A percentile compares a stretch with the other conserved stretches of the same genome.
Conservation (phyloP, 176 grass and related monocot species). For the Oryza punctata region DNA sequence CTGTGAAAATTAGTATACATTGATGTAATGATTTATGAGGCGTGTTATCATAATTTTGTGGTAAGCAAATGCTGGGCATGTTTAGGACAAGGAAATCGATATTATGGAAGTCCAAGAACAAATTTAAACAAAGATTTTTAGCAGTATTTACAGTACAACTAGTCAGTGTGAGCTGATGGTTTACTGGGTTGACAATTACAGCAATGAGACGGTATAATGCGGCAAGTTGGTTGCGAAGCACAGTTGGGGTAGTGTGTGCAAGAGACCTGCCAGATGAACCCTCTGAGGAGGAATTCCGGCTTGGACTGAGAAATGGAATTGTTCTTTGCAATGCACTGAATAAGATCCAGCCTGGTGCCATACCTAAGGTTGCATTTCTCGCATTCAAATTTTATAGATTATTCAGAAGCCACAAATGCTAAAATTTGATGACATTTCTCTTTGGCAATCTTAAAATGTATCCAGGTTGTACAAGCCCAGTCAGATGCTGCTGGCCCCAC, state of each 20-base stretch:
- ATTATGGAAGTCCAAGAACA: not conserved
- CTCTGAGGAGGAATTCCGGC: conserved; percentile 83
- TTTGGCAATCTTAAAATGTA: conserved; percentile 32
- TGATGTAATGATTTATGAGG: not conserved
- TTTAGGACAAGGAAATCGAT: not conserved
- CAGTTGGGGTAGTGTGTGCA: conserved; percentile 62
- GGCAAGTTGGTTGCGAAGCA: conserved; percentile 78
- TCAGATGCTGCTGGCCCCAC: conserved; percentile 49
- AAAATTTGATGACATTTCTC: conserved; percentile 7
- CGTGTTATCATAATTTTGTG: not conserved
- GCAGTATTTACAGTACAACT: not conserved
- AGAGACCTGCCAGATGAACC: conserved; percentile 81
- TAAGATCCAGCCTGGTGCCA: conserved; percentile 60
- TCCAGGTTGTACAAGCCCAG: conserved; percentile 68
- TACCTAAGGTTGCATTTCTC: conserved; percentile 71
- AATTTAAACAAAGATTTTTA: not conserved
- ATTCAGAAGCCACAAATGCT: not conserved
- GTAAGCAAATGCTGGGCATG: not conserved
- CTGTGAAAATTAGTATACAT: no score
- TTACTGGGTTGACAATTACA: conserved; percentile 29
- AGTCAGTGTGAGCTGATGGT: not conserved
- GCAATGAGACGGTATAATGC: conserved; percentile 67
- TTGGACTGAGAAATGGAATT: conserved; percentile 78
- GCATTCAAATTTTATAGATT: not conserved
- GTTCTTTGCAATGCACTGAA: conserved; percentile 92